Base-by-base conservation (phyloP, 805 yeast species). In the Lipomyces orientalis region DNA sequence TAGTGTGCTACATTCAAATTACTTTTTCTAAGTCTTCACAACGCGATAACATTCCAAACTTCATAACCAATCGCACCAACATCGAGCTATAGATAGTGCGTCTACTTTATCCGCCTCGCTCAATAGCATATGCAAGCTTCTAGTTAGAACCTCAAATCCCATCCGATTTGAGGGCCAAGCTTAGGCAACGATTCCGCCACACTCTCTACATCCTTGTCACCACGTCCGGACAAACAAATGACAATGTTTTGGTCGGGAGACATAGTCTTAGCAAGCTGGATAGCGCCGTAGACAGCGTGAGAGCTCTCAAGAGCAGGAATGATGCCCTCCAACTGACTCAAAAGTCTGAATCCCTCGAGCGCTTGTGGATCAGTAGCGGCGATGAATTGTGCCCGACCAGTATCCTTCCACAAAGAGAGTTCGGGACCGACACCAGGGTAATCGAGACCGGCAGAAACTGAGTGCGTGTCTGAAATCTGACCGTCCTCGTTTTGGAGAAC, bases 401-500 rank as follows among this genome's bases (percentile, higher is more conserved):
- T 88, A 64, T 89, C 88, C 80, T 94, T 94, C 98, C 98, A 95
- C 78, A 85, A 87, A 1, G 98, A 96, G 73, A 95, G 84, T 81
- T 95, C 98, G 39, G 99, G 99, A 57, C 99, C 99, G 58, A 95
- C 99, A 80, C 98, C 99, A 33, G 99, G 99, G 79, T 95, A 95
- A 80, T 95, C 99, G 75, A 95, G 85, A 73, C 99, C 99, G 52
- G 99, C 99, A 71, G 97, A 91, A 51, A 95, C 96, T 29, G 98
- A 94, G 79, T 95, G 98, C 10, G 99, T 95, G 77, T 95, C 99
- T 73, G 90, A 96, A 67, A 95, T 91, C 82, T 95, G 99, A 62
- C 99, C 99, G 78, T 95, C 98, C 19, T 78, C 75, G 75, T 89
- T 91, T 81, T 95, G 99, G 77, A 95, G 85, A 49, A 95, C 96